Conservation (phyloP, 2,329 filamentous ascomycete species). For the Chaetomium globosum region DNA sequence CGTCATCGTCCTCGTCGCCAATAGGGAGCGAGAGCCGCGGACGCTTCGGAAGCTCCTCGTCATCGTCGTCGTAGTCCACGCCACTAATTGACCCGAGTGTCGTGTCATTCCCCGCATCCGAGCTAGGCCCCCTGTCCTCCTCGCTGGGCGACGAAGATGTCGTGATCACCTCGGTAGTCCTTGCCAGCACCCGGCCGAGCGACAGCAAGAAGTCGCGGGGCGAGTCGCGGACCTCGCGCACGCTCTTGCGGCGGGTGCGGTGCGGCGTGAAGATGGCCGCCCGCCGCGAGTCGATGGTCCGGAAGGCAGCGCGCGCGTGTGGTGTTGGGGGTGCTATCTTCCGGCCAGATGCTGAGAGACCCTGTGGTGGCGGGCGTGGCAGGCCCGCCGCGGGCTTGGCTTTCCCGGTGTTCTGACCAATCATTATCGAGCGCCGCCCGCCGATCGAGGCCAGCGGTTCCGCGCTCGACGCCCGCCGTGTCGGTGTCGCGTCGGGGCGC, state of each 20-base stretch:
- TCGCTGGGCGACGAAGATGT: conserved; percentile 50
- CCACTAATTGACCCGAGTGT: conserved; percentile 33
- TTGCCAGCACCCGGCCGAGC: conserved; percentile 58
- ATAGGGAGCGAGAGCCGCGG: conserved; percentile 38
- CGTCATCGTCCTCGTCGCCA: conserved; percentile 48
- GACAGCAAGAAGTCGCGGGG: conserved; percentile 57
- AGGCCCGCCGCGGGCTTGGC: conserved; percentile 35
- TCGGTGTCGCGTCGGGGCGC: conserved; percentile 39
- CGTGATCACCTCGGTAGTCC: conserved; percentile 48
- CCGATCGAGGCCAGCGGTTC: conserved; percentile 46
- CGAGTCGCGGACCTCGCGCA: conserved; percentile 59
- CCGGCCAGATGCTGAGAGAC: conserved; percentile 51
- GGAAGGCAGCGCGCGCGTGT: conserved; percentile 62
- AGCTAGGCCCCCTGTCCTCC: conserved; percentile 10
- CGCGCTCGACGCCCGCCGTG: conserved; percentile 40
- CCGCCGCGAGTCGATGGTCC: conserved; percentile 61
- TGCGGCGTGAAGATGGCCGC: conserved; percentile 64
- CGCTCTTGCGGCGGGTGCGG: conserved; percentile 58
- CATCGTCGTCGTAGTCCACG: conserved; percentile 31
- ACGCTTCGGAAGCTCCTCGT: conserved; percentile 36
- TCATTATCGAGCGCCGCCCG: conserved; percentile 38
- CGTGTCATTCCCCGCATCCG: conserved; percentile 26
- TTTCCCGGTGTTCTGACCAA: conserved; percentile 50
- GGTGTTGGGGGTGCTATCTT: conserved; percentile 55
- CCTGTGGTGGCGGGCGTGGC: conserved; percentile 42